These are phyloP conservation scores for Coniferiporia sulphurascens DNA, from an alignment of 1,284 basidiomycete species.

Conservation along the genomic window DNA sequence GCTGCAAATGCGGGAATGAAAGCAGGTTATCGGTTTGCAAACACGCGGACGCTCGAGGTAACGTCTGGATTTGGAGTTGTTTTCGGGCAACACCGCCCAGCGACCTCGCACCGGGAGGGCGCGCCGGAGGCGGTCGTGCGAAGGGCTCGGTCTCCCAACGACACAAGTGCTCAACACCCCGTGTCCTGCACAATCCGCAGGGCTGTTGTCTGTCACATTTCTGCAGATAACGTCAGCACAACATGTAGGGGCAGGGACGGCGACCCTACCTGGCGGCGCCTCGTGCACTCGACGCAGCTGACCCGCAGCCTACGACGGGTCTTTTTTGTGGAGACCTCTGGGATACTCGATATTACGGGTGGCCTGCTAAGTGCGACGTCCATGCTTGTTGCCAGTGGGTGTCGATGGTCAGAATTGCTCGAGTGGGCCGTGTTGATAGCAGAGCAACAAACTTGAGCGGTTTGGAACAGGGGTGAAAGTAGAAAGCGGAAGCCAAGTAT, in stretches of 20 bases:
- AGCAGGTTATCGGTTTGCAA: not conserved
- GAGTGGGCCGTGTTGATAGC: not conserved
- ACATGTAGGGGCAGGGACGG: not conserved
- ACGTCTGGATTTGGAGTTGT: not conserved
- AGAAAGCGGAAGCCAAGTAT: not conserved
- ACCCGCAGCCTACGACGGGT: constrained; percentile 38
- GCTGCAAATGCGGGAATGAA: not conserved
- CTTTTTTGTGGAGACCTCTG: constrained; percentile 26
- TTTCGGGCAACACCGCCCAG: not conserved
- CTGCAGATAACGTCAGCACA: constrained; percentile 24
- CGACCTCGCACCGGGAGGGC: constrained; percentile 32
- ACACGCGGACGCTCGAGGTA: not conserved
- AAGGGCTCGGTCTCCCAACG: constrained; percentile 47
- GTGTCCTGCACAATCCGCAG: constrained; percentile 44
- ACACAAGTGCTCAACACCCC: constrained; percentile 48
- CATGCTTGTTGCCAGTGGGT: not conserved
- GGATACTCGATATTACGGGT: not conserved
- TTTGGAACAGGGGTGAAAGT: not conserved
- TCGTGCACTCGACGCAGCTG: constrained; percentile 53
- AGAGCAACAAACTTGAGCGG: not conserved
- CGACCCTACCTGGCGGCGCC: constrained; percentile 41
- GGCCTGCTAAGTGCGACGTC: not conserved
- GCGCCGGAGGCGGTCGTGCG: constrained; percentile 43
- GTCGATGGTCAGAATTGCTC: not conserved
- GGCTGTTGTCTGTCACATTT: constrained; percentile 52